These are phyloP conservation scores for Phylloboletellus chloephorus DNA, from an alignment of 1,284 basidiomycete genomes.

Conservation along the genomic window DNA sequence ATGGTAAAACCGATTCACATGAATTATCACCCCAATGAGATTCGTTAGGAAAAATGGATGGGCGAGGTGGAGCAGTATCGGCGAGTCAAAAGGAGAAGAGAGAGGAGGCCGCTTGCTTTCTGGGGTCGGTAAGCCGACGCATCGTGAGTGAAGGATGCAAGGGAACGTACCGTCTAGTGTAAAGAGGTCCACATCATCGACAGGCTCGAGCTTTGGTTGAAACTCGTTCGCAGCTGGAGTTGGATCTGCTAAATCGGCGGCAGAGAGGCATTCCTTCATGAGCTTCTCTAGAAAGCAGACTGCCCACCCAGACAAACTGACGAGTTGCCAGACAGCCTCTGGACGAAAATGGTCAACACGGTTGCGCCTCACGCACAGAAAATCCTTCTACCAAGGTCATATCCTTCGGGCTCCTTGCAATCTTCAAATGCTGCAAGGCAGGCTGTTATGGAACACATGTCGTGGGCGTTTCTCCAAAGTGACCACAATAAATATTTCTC, in stretches of 20 bases:
- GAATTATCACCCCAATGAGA: slow-evolving; percentile 42
- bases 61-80: slow-evolving; percentile 51
- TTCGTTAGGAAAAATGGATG: slow-evolving; percentile 57
- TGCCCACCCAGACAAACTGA: slow-evolving; percentile 54
- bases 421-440: slow-evolving; percentile 60
- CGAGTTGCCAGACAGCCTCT: slow-evolving; percentile 69
- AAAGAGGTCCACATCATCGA: slow-evolving; percentile 21
- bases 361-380: not conserved
- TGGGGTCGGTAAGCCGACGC: slow-evolving; percentile 11
- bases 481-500: slow-evolving; percentile 39
- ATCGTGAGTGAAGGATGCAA: not conserved
- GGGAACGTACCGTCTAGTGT: slow-evolving; percentile 19
- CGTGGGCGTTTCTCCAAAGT: slow-evolving; percentile 53
- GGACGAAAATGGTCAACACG: slow-evolving; percentile 4
- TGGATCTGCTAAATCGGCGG: slow-evolving; percentile 26
- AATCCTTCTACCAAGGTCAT: slow-evolving; percentile 50
- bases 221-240: slow-evolving; percentile 12
- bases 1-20: slow-evolving; percentile 54
- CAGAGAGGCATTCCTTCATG: slow-evolving; percentile 57
- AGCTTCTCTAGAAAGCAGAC: slow-evolving; percentile 57
- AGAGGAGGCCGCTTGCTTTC: slow-evolving; percentile 14
- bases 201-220: slow-evolving; percentile 26
- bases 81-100: slow-evolving; percentile 26
- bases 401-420: slow-evolving; percentile 55
- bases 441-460: slow-evolving; percentile 57